Conservation (phyloP, 2,329 filamentous ascomycete species). For the Acephala macrosclerotiorum region DNA sequence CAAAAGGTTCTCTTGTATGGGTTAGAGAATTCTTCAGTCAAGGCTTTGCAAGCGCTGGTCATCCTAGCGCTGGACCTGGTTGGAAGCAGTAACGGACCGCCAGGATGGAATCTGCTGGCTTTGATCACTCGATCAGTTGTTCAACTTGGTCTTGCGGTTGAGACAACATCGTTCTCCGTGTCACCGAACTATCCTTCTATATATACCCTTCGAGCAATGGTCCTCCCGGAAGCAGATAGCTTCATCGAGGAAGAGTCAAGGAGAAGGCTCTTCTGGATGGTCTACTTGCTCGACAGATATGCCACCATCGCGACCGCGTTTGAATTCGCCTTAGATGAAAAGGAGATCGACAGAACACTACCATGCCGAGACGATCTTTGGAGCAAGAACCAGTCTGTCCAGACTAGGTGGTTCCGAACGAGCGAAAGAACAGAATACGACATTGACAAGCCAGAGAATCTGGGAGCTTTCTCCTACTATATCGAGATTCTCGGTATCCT, state of each 20-base stretch:
- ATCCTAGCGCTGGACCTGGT: slow-evolving; percentile 86
- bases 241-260: slow-evolving; percentile 92
- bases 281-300: slow-evolving; percentile 89
- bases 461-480: slow-evolving; percentile 89
- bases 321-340: slow-evolving; percentile 88
- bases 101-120: slow-evolving; percentile 91
- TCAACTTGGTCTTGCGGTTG: slow-evolving; percentile 84
- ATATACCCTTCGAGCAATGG: slow-evolving; percentile 85
- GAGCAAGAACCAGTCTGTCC: slow-evolving; percentile 81
- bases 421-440: slow-evolving; percentile 64
- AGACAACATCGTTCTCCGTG: slow-evolving; percentile 80
- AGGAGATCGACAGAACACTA: slow-evolving; percentile 85
- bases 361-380: slow-evolving; percentile 90
- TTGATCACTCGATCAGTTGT: slow-evolving; percentile 89
- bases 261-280: slow-evolving; percentile 90
- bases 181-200: slow-evolving; percentile 85
- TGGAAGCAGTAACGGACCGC: slow-evolving; percentile 87
- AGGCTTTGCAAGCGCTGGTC: slow-evolving; percentile 84
- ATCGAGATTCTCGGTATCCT: slow-evolving; percentile 89
- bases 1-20: slow-evolving; percentile 87
- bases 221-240: slow-evolving; percentile 81
- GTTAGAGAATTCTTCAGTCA: slow-evolving; percentile 88
- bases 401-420: slow-evolving; percentile 81
- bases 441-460: slow-evolving; percentile 76
- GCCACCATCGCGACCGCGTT: slow-evolving; percentile 92